A percentile compares a stretch with the other conserved stretches of the same genome.
Evolutionary conservation across 306 rosid species (phyloP).

Genomic region (Macrotyloma uniflorum): DNA sequence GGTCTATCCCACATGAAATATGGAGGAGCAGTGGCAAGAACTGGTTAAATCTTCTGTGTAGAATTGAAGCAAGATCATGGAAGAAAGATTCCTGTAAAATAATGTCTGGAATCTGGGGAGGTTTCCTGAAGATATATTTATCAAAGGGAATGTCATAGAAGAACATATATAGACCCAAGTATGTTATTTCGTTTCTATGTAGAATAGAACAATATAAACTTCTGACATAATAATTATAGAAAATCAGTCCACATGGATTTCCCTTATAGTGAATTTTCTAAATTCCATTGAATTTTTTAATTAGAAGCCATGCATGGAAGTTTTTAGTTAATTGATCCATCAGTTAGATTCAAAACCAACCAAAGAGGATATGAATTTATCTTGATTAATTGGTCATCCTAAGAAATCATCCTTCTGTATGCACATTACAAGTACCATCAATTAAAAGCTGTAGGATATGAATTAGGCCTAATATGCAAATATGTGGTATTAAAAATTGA

Average conservation of each 20-base stretch:
- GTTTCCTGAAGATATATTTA: slow-evolving; percentile 48
- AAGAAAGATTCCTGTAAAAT: slow-evolving; percentile 59
- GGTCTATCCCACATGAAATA: slow-evolving; percentile 64
- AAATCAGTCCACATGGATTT: background rate
- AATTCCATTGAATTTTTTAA: background rate
- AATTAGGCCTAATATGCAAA: too few species aligned
- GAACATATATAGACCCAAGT: background rate
- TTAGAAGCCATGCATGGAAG: background rate
- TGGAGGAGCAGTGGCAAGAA: slow-evolving; percentile 45
- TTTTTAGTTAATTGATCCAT: background rate
- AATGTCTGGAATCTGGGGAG: slow-evolving; percentile 60
- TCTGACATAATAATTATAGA: background rate
- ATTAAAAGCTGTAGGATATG: too few species aligned
- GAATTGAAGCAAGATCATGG: slow-evolving; percentile 54
- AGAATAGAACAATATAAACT: background rate
- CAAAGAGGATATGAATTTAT: background rate
- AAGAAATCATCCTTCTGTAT: too few species aligned
- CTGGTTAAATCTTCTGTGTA: slow-evolving; percentile 58
- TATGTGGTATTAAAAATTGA: background rate
- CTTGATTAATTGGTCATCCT: background rate
- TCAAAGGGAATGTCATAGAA: background rate
- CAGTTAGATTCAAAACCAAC: background rate
- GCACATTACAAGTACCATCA: too few species aligned
- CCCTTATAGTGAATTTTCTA: background rate
- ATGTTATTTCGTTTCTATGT: background rate